phyloP scores from a whole-genome alignment of 345 rosid genomes.

The Melastoma malabathricum region DNA sequence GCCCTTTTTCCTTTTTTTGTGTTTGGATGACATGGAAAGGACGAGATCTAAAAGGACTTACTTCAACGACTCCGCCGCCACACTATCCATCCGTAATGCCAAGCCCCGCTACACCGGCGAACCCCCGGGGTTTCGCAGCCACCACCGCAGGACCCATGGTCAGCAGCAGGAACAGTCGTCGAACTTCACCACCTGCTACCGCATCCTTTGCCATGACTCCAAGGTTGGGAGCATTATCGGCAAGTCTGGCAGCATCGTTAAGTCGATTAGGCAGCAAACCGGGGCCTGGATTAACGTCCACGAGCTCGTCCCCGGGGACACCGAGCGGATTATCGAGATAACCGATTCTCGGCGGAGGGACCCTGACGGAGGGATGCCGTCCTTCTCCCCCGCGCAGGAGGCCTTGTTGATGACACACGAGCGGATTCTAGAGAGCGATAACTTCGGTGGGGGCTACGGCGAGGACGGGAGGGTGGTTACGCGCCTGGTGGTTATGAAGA shows the following conservation, averaged over 20 bases:
- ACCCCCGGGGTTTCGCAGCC: constrained; percentile 13
- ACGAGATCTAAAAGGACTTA: constrained; percentile 93
- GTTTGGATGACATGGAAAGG: constrained; percentile 48
- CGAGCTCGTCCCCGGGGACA: constrained; percentile 82
- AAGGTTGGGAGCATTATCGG: constrained; percentile 97
- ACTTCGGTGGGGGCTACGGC: constrained; percentile 23
- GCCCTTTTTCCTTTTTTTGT: no score
- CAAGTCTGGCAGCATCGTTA: constrained; percentile 84
- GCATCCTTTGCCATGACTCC: constrained; percentile 81
- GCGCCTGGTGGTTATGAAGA: constrained; percentile 77
- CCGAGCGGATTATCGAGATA: constrained; percentile 89
- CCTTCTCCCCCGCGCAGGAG: constrained; percentile 91
- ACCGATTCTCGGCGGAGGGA: constrained; percentile 88
- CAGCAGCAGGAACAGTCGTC: constrained; percentile 34
- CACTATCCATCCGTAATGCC: constrained; percentile 39
- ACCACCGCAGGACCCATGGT: constrained; percentile 12
- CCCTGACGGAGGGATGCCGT: constrained; percentile 86
- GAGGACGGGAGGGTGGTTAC: constrained; percentile 57
- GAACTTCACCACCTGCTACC: constrained; percentile 51
- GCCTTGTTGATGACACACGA: constrained; percentile 74
- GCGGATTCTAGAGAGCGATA: constrained; percentile 77
- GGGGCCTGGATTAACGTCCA: constrained; percentile 99
- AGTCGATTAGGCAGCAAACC: constrained; percentile 78
- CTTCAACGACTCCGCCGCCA: constrained; percentile 81
- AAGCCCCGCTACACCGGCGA: constrained; percentile 54